Conservation (phyloP, 2,329 filamentous ascomycete species). For the Colletotrichum echinochloae region DNA sequence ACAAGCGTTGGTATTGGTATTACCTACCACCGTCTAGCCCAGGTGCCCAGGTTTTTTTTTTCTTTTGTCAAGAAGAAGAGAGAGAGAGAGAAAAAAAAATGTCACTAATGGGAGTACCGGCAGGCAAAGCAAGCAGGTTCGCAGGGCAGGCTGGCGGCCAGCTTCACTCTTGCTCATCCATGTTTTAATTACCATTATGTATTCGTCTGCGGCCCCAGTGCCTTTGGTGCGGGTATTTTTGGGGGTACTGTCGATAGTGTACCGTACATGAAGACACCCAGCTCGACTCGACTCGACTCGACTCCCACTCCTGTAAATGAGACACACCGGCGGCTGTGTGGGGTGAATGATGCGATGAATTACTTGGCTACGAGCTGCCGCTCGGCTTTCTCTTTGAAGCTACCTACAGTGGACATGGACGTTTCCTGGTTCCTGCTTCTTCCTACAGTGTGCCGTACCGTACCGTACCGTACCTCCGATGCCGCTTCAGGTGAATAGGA, state of each 20-base stretch:
- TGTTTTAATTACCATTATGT: constrained; percentile 15
- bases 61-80: too few species aligned
- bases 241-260: constrained; percentile 5
- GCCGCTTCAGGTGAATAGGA: constrained; percentile 20
- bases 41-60: too few species aligned
- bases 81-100: too few species aligned
- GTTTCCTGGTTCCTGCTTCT: too few species aligned
- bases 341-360: constrained; percentile 34
- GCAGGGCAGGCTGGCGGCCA: constrained; percentile 7
- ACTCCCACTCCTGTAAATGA: constrained; percentile 28
- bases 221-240: constrained; percentile 24
- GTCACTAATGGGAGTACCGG: constrained; percentile 15
- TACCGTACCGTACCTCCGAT: too few species aligned
- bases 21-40: constrained; percentile 5
- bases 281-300: constrained; percentile 5
- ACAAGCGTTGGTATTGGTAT: constrained; percentile 23
- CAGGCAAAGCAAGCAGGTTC: constrained; percentile 8
- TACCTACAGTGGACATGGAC: too few species aligned
- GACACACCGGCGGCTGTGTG: constrained; percentile 2
- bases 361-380: constrained; percentile 23
- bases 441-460: too few species aligned
- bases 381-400: constrained; percentile 12
- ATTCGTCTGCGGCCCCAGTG: constrained; percentile 1
- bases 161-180: constrained; percentile 7
- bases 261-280: neutral